These are phyloP conservation scores for Penicillium waksmanii DNA, from an alignment of 495 filamentous ascomycete genomes.

Conservation along the genomic window DNA sequence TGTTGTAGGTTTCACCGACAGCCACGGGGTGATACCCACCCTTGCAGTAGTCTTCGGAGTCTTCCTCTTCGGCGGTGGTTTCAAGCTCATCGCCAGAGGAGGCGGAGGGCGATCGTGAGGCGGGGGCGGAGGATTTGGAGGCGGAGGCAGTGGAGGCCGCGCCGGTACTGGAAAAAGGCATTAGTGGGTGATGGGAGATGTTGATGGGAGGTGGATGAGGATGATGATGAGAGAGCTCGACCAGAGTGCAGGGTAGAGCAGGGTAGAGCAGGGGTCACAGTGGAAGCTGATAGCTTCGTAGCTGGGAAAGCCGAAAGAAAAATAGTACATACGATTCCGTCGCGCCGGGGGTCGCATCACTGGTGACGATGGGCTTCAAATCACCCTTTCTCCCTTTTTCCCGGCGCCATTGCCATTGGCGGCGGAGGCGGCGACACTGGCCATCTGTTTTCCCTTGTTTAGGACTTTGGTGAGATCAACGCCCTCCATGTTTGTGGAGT, in stretches of 20 bases:
- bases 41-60: constrained; percentile 99
- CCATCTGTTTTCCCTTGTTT: constrained; percentile 79
- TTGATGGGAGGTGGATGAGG: constrained; percentile 5
- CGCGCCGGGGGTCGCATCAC: constrained; percentile 58
- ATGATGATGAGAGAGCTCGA: constrained; percentile 30
- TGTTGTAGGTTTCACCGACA: constrained; percentile 95
- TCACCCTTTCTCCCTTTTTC: constrained; percentile 88
- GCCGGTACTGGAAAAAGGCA: constrained; percentile 34
- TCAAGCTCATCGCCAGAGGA: constrained; percentile 86
- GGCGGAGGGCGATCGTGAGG: constrained; percentile 79
- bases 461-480: constrained; percentile 74
- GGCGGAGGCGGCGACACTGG: constrained; percentile 58
- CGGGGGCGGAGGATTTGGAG: constrained; percentile 36
- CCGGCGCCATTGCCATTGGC: constrained; percentile 63
- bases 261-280: constrained; percentile 21
- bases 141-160: constrained; percentile 42
- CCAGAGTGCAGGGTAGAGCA: constrained; percentile 7
- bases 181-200: constrained; percentile 8
- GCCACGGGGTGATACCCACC: constrained; percentile 95
- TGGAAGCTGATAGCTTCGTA: constrained; percentile 25
- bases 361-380: constrained; percentile 89
- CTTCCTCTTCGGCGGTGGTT: constrained; percentile 96
- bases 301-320: constrained; percentile 7
- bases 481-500: constrained; percentile 66
- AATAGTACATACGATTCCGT: constrained; percentile 56